Percentiles rank a stretch among this genome's conserved stretches.
Conservation (phyloP, 2,329 filamentous ascomycete species). For the Aspergillus aculeatus region DNA sequence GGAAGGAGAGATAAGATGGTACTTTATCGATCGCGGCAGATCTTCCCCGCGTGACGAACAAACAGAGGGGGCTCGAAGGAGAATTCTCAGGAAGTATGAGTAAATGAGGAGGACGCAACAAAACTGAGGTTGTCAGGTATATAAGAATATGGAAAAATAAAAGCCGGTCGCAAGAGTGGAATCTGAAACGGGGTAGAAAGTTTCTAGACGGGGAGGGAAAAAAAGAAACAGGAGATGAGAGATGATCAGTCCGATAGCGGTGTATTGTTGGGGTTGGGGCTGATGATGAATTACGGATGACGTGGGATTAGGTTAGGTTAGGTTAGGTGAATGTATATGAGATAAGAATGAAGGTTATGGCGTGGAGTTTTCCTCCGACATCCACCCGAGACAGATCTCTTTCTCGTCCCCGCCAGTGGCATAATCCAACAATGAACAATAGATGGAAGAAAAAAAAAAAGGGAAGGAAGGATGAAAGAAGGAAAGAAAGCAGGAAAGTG, state of each 20-base stretch:
- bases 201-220: neutral
- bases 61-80: neutral
- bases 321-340: neutral
- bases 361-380: neutral
- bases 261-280: neutral
- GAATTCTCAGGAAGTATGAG: neutral
- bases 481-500: neutral
- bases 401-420: neutral
- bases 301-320: conserved; percentile 3
- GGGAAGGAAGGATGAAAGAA: conserved; percentile 2
- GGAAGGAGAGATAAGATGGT: conserved; percentile 14
- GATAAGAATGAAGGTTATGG: conserved; percentile 2
- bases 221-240: neutral
- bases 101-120: neutral
- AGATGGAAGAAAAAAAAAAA: neutral
- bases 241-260: conserved; percentile 5
- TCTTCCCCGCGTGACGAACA: conserved; percentile 21
- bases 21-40: conserved; percentile 22
- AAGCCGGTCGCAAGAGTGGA: neutral
- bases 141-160: neutral
- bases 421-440: neutral
- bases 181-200: neutral
- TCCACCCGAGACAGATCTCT: neutral
- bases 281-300: conserved; percentile 7
- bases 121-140: neutral